These are phyloP conservation scores for Glarea lozoyensis DNA, from an alignment of 495 filamentous ascomycete genomes.

Conservation along the genomic window DNA sequence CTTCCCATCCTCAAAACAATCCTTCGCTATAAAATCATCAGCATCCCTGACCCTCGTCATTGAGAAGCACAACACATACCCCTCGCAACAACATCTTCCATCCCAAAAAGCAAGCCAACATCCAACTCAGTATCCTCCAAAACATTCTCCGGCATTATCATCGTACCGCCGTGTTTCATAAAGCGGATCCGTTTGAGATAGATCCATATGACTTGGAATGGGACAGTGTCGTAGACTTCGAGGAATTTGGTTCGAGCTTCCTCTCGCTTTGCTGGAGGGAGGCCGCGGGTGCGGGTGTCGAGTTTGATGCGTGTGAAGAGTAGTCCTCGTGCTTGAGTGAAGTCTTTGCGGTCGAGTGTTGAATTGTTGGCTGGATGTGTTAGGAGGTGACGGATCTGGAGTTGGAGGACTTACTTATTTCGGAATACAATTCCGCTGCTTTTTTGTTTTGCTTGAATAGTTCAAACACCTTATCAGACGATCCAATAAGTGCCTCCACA, in stretches of 20 bases:
- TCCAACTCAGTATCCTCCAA: constrained; percentile 6
- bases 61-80: constrained; percentile 5
- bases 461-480: constrained; percentile 2
- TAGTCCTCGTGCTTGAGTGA: constrained; percentile 10
- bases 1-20: constrained; percentile 3
- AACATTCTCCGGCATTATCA: not conserved
- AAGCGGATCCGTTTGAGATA: constrained; percentile 13
- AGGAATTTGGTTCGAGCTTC: constrained; percentile 16
- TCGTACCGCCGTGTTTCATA: constrained; percentile 8
- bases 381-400: not conserved
- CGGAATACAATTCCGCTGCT: constrained; percentile 4
- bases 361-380: constrained; percentile 2
- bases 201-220: constrained; percentile 16
- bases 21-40: constrained; percentile 5
- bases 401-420: constrained; percentile 6
- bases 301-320: constrained; percentile 9
- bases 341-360: constrained; percentile 4
- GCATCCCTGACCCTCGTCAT: not conserved
- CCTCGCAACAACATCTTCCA: constrained; percentile 10
- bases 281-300: constrained; percentile 2
- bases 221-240: constrained; percentile 17
- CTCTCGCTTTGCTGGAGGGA: constrained; percentile 3
- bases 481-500: not conserved
- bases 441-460: constrained; percentile 3
- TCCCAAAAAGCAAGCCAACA: constrained; percentile 4